phyloP scores from a whole-genome alignment of 2,329 filamentous ascomycete genomes.

The Tolypocladium nubicola region DNA sequence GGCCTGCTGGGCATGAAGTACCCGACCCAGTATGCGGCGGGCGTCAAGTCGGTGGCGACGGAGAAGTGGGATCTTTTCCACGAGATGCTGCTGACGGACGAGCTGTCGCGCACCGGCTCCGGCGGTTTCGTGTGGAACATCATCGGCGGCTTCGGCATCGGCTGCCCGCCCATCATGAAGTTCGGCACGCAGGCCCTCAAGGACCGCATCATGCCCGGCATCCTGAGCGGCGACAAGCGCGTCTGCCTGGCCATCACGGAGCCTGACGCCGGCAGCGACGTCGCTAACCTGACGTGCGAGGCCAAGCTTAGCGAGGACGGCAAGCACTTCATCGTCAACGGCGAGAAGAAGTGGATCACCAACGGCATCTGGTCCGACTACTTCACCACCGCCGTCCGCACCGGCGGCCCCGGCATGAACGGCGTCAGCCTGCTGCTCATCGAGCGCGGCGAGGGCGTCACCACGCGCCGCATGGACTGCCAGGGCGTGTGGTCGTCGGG shows the following conservation, averaged over 20 bases:
- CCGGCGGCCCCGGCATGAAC: conserved; percentile 81
- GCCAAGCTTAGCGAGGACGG: conserved; percentile 90
- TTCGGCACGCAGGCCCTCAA: conserved; percentile 79
- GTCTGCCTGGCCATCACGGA: conserved; percentile 98
- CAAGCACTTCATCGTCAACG: conserved; percentile 98
- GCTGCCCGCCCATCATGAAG: conserved; percentile 82
- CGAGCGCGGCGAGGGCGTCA: conserved; percentile 80
- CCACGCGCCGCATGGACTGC: conserved; percentile 93
- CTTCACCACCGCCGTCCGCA: conserved; percentile 93
- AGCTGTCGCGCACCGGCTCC: conserved; percentile 78
- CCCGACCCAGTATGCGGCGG: conserved; percentile 62
- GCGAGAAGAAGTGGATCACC: conserved; percentile 99
- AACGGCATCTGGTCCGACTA: conserved; percentile 97
- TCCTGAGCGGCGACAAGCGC: conserved; percentile 86
- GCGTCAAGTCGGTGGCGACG: conserved; percentile 65
- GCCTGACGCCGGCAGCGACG: conserved; percentile 88
- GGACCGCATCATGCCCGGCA: conserved; percentile 78
- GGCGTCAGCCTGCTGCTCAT: conserved; percentile 86
- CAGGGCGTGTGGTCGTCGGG: conserved; percentile 94
- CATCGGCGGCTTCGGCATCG: conserved; percentile 93
- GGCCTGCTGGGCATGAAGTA: conserved; percentile 80
- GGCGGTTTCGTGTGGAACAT: conserved; percentile 96
- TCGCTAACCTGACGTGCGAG: conserved; percentile 91
- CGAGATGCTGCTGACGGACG: conserved; percentile 90
- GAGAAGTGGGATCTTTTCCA: conserved; percentile 99